A percentile compares a stretch with the other conserved stretches of the same genome.
These are phyloP conservation scores for Petunia hybrid DNA, from an alignment of 305 asterid genomes.

Conservation along the genomic window DNA sequence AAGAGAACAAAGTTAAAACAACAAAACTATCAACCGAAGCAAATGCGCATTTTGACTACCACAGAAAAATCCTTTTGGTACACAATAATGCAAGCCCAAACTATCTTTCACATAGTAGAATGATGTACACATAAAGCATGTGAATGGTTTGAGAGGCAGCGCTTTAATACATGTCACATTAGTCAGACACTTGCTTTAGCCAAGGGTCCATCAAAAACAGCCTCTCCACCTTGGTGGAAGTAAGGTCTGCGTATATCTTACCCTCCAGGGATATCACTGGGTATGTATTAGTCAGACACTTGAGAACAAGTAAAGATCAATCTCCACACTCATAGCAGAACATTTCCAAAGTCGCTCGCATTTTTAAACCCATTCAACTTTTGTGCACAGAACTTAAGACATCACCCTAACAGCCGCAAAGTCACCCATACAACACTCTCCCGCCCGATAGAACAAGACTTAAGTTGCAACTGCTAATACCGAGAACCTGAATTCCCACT, in stretches of 20 bases:
- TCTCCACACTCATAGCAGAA: too few relatives aligned
- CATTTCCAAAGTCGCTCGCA: too few relatives aligned
- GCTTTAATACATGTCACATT: background rate
- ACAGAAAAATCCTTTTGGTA: background rate
- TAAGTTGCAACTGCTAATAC: conserved; percentile 2
- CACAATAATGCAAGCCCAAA: background rate
- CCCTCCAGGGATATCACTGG: too few relatives aligned
- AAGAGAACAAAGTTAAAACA: background rate
- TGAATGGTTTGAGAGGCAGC: background rate
- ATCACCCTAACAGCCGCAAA: background rate
- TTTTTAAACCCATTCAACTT: too few relatives aligned
- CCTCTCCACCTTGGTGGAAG: too few relatives aligned
- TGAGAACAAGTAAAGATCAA: too few relatives aligned
- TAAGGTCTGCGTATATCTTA: too few relatives aligned
- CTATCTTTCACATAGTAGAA: background rate
- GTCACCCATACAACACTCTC: conserved; percentile 17
- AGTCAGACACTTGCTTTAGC: background rate
- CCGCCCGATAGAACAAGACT: background rate
- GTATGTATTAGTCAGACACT: too few relatives aligned
- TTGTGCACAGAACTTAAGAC: too few relatives aligned
- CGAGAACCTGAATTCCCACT: background rate
- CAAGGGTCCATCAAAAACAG: too few relatives aligned
- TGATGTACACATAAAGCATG: background rate
- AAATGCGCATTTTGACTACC: background rate
- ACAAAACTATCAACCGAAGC: background rate